Conservation (phyloP, 2,329 filamentous ascomycete genomes). For the Phialophora expanda region DNA sequence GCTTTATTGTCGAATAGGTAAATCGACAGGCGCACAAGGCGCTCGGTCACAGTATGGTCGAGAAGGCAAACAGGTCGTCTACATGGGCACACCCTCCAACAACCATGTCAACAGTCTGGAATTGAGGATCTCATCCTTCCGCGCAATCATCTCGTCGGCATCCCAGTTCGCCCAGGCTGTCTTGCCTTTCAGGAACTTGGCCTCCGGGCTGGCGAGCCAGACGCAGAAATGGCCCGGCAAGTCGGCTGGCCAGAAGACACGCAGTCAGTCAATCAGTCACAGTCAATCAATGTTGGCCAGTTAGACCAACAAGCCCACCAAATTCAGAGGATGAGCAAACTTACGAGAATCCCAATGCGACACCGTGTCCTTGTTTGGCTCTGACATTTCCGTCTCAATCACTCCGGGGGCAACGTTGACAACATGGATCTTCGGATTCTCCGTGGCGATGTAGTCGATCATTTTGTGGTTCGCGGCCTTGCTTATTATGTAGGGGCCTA, state of each 20-base stretch:
- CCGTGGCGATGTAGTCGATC: slow-evolving; percentile 84
- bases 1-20: neutral
- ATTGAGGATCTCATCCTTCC: slow-evolving; percentile 45
- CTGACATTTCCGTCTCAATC: slow-evolving; percentile 36
- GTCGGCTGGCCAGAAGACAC: slow-evolving; percentile 6
- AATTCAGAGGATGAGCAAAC: neutral
- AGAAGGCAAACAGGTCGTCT: neutral
- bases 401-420: slow-evolving; percentile 36
- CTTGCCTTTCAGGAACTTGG: slow-evolving; percentile 48
- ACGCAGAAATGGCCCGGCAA: slow-evolving; percentile 43
- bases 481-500: slow-evolving; percentile 6
- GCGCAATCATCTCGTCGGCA: slow-evolving; percentile 51
- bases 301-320: neutral
- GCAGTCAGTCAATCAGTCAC: neutral
- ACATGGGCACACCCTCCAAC: slow-evolving; percentile 7
- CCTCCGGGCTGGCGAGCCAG: slow-evolving; percentile 49
- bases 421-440: slow-evolving; percentile 33
- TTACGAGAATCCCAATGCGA: slow-evolving; percentile 15
- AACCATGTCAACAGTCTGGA: slow-evolving; percentile 6
- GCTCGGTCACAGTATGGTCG: too few relatives aligned
- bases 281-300: neutral
- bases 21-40: neutral
- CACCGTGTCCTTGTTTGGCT: slow-evolving; percentile 16
- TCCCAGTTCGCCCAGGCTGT: slow-evolving; percentile 50
- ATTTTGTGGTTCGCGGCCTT: slow-evolving; percentile 77